A percentile compares a stretch with the other conserved stretches of the same genome.
phyloP scores from a whole-genome alignment of 2,329 filamentous ascomycete genomes.

The Colletotrichum scovillei region DNA sequence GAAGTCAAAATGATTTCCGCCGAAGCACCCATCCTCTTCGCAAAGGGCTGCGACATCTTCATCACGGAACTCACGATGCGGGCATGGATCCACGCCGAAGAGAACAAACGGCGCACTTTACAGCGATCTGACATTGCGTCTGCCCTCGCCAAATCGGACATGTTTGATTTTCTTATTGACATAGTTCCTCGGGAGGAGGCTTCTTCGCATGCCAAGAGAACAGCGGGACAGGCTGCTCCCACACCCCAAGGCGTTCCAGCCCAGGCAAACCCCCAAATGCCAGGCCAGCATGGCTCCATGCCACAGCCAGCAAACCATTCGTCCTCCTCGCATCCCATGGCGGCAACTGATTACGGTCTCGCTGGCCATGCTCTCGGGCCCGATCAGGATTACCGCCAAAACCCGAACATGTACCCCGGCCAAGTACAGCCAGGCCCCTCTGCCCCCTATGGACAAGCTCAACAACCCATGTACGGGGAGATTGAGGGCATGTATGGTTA shows the following conservation, averaged over 20 bases:
- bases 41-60: conserved; percentile 98
- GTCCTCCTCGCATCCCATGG: conserved; percentile 65
- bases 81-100: conserved; percentile 98
- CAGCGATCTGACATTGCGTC: conserved; percentile 97
- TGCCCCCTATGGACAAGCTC: conserved; percentile 80
- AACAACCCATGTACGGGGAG: conserved; percentile 82
- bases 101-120: conserved; percentile 96
- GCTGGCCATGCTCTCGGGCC: conserved; percentile 71
- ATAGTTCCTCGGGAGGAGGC: conserved; percentile 98
- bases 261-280: conserved; percentile 59
- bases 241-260: conserved; percentile 47
- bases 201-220: conserved; percentile 83
- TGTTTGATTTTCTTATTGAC: conserved; percentile 99
- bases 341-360: conserved; percentile 70
- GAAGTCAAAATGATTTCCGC: conserved; percentile 99
- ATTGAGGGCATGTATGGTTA: conserved; percentile 90
- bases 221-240: conserved; percentile 62
- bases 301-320: conserved; percentile 67
- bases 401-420: conserved; percentile 83
- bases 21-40: conserved; percentile 96
- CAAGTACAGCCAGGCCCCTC: conserved; percentile 80
- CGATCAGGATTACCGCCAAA: conserved; percentile 83
- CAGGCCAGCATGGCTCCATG: conserved; percentile 61
- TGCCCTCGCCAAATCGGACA: conserved; percentile 95
- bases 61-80: conserved; percentile 99